These are phyloP conservation scores for Hymenoscyphus linearis DNA, from an alignment of 2,329 filamentous ascomycete species.

Conservation along the genomic window DNA sequence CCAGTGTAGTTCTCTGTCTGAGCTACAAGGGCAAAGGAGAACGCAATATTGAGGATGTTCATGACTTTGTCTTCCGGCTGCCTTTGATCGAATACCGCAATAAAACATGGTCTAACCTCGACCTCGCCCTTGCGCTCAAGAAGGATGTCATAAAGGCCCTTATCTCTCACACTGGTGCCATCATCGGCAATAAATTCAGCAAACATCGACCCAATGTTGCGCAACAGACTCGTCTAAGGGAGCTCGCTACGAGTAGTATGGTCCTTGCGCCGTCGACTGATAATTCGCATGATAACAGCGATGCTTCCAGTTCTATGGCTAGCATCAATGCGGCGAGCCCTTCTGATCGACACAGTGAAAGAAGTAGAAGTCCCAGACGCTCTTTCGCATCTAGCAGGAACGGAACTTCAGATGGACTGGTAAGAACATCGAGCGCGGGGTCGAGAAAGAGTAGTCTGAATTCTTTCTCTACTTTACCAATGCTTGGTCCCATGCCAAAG, in stretches of 20 bases:
- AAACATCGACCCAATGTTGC: slow-evolving; percentile 78
- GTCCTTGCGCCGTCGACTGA: slow-evolving; percentile 29
- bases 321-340: slow-evolving; percentile 25
- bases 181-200: slow-evolving; percentile 95
- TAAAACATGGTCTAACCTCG: slow-evolving; percentile 98
- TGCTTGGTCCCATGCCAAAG: not conserved
- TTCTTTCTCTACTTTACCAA: slow-evolving; percentile 16
- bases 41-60: slow-evolving; percentile 92
- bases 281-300: slow-evolving; percentile 29
- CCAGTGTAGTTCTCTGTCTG: slow-evolving; percentile 89
- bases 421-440: slow-evolving; percentile 22
- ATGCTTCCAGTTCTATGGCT: slow-evolving; percentile 24
- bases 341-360: slow-evolving; percentile 22
- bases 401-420: slow-evolving; percentile 5
- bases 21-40: slow-evolving; percentile 96
- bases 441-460: slow-evolving; percentile 23
- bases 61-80: slow-evolving; percentile 95
- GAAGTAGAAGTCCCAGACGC: slow-evolving; percentile 28
- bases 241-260: slow-evolving; percentile 65
- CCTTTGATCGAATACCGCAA: slow-evolving; percentile 94
- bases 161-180: slow-evolving; percentile 91
- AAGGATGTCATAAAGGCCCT: slow-evolving; percentile 90
- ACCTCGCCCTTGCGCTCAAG: slow-evolving; percentile 87
- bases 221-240: slow-evolving; percentile 72
- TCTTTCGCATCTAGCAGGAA: slow-evolving; percentile 29